These are phyloP conservation scores for Cryptosporidium sp. DNA, from an alignment of 169 alveolate genomes.

Conservation along the genomic window DNA sequence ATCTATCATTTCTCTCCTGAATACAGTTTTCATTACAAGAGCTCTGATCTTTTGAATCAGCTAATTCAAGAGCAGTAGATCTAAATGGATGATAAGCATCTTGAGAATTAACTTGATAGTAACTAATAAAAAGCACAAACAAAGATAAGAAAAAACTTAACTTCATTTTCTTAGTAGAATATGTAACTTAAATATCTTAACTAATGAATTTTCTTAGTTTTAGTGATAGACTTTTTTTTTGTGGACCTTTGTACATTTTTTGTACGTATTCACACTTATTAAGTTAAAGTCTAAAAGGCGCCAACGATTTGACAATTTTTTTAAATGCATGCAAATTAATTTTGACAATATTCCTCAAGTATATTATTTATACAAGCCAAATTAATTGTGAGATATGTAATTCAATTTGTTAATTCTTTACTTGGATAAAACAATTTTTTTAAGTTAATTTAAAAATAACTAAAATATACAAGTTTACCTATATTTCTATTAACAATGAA, in stretches of 20 bases:
- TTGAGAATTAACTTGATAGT: constrained; percentile 9
- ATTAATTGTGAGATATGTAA: neutral
- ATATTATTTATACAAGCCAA: neutral
- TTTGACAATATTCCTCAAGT: neutral
- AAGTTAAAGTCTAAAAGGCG: constrained; percentile 29
- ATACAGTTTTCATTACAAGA: constrained; percentile 3
- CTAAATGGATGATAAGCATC: neutral
- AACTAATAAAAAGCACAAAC: neutral
- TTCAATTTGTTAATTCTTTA: too few species aligned
- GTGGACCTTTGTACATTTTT: constrained; percentile 2
- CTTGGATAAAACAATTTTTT: neutral
- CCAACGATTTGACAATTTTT: neutral
- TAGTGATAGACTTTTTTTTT: neutral
- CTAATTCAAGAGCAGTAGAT: neutral
- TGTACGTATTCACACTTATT: constrained; percentile 14
- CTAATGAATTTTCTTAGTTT: neutral
- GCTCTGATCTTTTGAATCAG: neutral
- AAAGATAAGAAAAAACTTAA: neutral
- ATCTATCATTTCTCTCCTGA: neutral
- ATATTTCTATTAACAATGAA: too few species aligned
- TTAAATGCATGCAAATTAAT: neutral
- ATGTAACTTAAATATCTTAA: neutral
- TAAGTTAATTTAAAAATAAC: too few species aligned
- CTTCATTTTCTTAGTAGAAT: neutral
- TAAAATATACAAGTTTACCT: too few species aligned